Base-by-base conservation (phyloP, 495 filamentous ascomycete genomes). In the Podospora comata region DNA sequence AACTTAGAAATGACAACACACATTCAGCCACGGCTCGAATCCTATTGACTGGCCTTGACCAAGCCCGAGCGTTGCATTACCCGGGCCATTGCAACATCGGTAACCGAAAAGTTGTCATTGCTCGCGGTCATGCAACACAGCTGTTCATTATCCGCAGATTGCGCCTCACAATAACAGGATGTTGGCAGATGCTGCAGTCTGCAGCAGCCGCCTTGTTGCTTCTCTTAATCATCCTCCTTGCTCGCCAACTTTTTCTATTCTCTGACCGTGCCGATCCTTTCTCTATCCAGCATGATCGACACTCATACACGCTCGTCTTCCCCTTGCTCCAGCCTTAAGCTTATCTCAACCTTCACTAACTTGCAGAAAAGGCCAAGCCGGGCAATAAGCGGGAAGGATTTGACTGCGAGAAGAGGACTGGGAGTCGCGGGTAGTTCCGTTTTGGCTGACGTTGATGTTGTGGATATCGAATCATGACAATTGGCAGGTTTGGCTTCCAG, bases 91-190 rank as follows among this genome's bases (percentile, higher is more conserved):
- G 34, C 65, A 66, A 66, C 65, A 66, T 53, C 11, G 34, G n/a
- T 4, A 60, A 15, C 13, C 20, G 20, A 66, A 18, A 60, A 19
- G 65, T 66, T 66, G 56, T 66, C 65, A 60, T 66, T n/a, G 13
- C 39, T 48, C 39, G 7, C 39, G 18, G 39, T 48, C 39, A 48
- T 48, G 39, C 39, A 48, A 48, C 39, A 48, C 13, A 11, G 39
- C 39, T 48, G 15, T 48, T 48, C 39, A 48, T 16, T 48, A 1
- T 48, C 39, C 13, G 39, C 39, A 3, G 2, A 16, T 48, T 48
- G 39, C 9, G 39, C 39, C 39, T 48, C 39, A 2, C 39, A 48
- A 48, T 48, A 48, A 16, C 39, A 48, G 39, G 39, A 48, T 48
- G 39, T 48, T 48, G 13, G 39, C 39, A 48, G 39, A 11, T 48